Base-by-base conservation (phyloP, 2,329 filamentous ascomycete species). In the Phaeophleospora eucalypticola region DNA sequence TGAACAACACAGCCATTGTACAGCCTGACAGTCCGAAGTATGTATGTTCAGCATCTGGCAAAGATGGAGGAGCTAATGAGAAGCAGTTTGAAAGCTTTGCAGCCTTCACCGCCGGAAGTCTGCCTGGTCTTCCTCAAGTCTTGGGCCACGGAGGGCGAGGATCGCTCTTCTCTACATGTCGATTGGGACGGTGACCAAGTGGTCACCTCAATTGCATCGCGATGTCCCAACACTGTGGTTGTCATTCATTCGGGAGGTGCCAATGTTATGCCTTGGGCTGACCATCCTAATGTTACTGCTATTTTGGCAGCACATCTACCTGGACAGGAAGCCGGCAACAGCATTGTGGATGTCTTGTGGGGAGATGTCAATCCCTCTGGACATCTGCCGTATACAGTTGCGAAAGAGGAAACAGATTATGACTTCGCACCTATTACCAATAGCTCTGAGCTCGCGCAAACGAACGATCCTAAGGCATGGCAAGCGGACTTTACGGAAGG, bases 321-420 rank as follows among this genome's bases (percentile, higher is more conserved):
- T 0, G 89, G 89, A 1, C 82, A 95, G 62, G 89, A 95, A 65
- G 89, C 86, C 32, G 90, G 90, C 3, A 84, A 87, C 51, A 87
- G 89, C 0, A 75, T 95, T 4, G 79, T 80, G 1, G 87, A 94
- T 56, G 38, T 45, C 38, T 35, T 43, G 4, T 27, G 10, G 4
- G 17, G 16, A 27, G 33, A 40, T 36, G 76, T 82, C 12, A 91
- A 89, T 56, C 83, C 83, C 0, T 87, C 81, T 39, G 89, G 90
- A 15, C 84, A 86, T 46, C 71, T 96, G 1, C 90, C 90, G 0
- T 95, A 94, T 67, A 94, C 89, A 0, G 85, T 95, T 41, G 88
- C 86, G 6, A 85, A 83, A 61, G 75, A 74, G 0, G 73, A 86
- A 35, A 36, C 35, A 33, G 63, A 66, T 47, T 62, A 62, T 59